Conservation (phyloP, 768 basidiomycete species). For the Cantharellus anzutake region DNA sequence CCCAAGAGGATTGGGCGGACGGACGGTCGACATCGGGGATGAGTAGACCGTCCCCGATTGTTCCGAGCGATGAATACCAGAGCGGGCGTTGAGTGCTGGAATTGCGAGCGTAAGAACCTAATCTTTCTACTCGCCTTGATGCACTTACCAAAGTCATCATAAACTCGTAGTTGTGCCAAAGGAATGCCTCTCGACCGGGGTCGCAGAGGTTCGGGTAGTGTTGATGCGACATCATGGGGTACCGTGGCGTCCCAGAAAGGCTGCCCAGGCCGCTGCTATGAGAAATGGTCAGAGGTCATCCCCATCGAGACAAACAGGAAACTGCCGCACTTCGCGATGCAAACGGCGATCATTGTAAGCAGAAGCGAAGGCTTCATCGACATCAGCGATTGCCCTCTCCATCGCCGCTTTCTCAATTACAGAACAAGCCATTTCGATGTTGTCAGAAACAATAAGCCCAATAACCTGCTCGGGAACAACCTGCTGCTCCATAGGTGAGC, state of each 20-base stretch:
- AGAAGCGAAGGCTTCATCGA: slow-evolving; percentile 70
- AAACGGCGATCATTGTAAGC: slow-evolving; percentile 72
- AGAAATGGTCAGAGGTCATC: neutral
- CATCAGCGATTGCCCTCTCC: slow-evolving; percentile 83
- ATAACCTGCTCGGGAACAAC: slow-evolving; percentile 64
- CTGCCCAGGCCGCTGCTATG: slow-evolving; percentile 43
- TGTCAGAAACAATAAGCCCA: slow-evolving; percentile 69
- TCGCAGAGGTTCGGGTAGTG: slow-evolving; percentile 74
- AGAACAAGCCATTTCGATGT: slow-evolving; percentile 80
- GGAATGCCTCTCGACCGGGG: slow-evolving; percentile 71
- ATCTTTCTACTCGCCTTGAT: neutral
- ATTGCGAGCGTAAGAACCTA: neutral
- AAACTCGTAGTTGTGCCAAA: slow-evolving; percentile 65
- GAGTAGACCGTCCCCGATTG: neutral
- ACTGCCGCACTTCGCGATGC: slow-evolving; percentile 54
- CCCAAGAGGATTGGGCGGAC: neutral
- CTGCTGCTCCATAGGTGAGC: slow-evolving; percentile 21
- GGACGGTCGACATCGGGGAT: neutral
- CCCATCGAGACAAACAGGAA: neutral
- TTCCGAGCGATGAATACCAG: neutral
- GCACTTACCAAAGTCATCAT: slow-evolving; percentile 74
- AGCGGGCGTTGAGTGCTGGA: neutral
- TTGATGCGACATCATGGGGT: slow-evolving; percentile 39
- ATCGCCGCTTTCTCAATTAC: slow-evolving; percentile 96
- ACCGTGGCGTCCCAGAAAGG: slow-evolving; percentile 82